phyloP scores from a whole-genome alignment of 2,329 filamentous ascomycete species.

The Cladophialophora yegresii region DNA sequence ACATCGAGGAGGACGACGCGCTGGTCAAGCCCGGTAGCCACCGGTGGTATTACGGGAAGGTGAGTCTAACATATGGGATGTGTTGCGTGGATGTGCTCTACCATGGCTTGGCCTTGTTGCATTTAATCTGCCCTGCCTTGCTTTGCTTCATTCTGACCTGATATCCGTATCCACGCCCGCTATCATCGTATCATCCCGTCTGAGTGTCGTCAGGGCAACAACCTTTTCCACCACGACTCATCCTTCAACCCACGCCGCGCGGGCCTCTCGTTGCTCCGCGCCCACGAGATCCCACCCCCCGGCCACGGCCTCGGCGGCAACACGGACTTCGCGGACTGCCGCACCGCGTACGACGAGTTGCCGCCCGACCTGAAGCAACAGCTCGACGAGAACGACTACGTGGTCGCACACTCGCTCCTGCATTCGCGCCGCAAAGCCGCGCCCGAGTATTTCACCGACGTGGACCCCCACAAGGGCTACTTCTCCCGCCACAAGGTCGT shows the following conservation, averaged over 20 bases:
- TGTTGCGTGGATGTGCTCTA: background rate
- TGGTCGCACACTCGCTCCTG: constrained; percentile 57
- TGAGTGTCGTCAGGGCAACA: constrained; percentile 49
- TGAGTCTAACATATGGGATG: constrained; percentile 30
- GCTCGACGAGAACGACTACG: constrained; percentile 47
- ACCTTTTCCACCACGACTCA: constrained; percentile 59
- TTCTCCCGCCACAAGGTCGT: constrained; percentile 54
- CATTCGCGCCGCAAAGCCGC: constrained; percentile 56
- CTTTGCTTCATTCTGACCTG: no score
- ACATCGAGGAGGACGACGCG: constrained; percentile 54
- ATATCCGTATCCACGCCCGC: no score
- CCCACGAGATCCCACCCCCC: constrained; percentile 53
- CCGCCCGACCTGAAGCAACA: constrained; percentile 42
- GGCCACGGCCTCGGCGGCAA: constrained; percentile 49
- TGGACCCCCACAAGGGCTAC: constrained; percentile 46
- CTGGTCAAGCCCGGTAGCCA: constrained; percentile 47
- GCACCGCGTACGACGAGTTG: constrained; percentile 55
- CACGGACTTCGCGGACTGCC: constrained; percentile 58
- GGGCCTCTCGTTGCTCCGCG: constrained; percentile 55
- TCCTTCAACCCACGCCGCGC: constrained; percentile 60
- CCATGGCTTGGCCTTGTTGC: no score
- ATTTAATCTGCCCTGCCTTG: no score
- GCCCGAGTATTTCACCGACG: constrained; percentile 45
- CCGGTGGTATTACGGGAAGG: constrained; percentile 48
- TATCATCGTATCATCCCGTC: background rate